Conservation (phyloP, 2,329 filamentous ascomycete genomes). For the Botrytis deweyae region DNA sequence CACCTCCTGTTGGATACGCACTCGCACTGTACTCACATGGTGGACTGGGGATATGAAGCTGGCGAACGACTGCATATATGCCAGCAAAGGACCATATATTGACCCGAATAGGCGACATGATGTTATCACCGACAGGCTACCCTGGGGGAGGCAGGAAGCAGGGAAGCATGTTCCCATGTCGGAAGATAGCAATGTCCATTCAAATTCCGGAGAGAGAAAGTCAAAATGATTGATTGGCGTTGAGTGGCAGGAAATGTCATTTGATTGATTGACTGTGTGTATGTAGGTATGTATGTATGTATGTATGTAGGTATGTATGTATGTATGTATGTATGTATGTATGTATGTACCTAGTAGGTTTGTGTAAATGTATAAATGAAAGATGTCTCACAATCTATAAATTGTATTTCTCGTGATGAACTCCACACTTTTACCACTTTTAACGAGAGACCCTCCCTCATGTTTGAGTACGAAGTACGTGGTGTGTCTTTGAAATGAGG, state of each 20-base stretch:
- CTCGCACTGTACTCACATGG: background rate
- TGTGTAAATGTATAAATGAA: background rate
- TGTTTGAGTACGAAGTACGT: background rate
- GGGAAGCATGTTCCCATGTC: background rate
- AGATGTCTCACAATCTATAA: background rate
- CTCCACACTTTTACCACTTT: background rate
- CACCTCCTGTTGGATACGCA: background rate
- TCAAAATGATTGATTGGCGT: background rate
- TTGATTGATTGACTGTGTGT: background rate
- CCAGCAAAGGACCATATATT: background rate
- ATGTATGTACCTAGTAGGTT: background rate
- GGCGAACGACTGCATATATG: background rate
- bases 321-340: background rate
- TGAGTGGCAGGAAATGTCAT: background rate
- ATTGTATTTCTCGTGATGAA: background rate
- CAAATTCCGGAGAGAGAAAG: background rate
- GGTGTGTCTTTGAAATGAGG: background rate
- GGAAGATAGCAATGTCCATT: background rate
- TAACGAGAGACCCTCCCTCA: background rate
- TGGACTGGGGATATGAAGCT: background rate
- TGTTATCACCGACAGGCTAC: background rate
- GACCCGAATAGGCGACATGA: constrained; percentile 1
- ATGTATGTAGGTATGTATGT: background rate
- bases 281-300: background rate
- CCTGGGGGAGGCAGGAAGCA: background rate